Evolutionary conservation across 495 filamentous ascomycete species (phyloP).

Genomic region (Friedmanniomyces endolithicus): DNA sequence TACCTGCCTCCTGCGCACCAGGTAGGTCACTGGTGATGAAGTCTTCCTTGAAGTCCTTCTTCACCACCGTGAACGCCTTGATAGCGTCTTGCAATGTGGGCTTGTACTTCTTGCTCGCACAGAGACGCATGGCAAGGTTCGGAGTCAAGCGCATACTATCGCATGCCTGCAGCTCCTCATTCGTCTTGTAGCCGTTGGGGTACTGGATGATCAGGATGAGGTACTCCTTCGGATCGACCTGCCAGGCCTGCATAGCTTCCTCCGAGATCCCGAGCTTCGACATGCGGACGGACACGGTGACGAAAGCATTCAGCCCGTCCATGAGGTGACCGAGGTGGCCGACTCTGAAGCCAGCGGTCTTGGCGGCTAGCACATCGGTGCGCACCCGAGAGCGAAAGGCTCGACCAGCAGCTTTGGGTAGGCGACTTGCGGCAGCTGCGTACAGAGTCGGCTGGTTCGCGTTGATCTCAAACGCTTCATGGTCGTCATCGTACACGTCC

Average conservation of each 20-base stretch:
- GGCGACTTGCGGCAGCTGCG: slow-evolving; percentile 2
- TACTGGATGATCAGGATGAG: slow-evolving; percentile 68
- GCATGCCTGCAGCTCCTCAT: slow-evolving; percentile 37
- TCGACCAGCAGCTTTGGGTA: slow-evolving; percentile 17
- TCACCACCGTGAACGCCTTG: slow-evolving; percentile 36
- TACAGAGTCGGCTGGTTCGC: background rate
- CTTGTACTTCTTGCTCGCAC: slow-evolving; percentile 44
- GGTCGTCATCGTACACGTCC: slow-evolving; percentile 19
- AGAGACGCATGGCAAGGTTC: slow-evolving; percentile 34
- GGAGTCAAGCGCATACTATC: slow-evolving; percentile 9
- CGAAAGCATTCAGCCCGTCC: slow-evolving; percentile 33
- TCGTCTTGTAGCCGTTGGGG: slow-evolving; percentile 40
- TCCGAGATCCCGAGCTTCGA: slow-evolving; percentile 61
- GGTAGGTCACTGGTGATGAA: slow-evolving; percentile 6
- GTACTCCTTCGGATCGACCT: slow-evolving; percentile 53
- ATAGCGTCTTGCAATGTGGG: slow-evolving; percentile 40
- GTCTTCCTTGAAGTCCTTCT: slow-evolving; percentile 3
- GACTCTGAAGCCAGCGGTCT: slow-evolving; percentile 61
- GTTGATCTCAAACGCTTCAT: slow-evolving; percentile 13
- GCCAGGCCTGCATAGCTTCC: slow-evolving; percentile 68
- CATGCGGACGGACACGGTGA: slow-evolving; percentile 56
- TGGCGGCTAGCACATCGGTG: slow-evolving; percentile 49
- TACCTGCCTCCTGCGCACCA: slow-evolving; percentile 18
- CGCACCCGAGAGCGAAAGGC: slow-evolving; percentile 34
- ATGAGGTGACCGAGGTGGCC: slow-evolving; percentile 45